Base-by-base conservation (phyloP, 805 yeast genomes). In the Saccharomycopsis capsularis region DNA sequence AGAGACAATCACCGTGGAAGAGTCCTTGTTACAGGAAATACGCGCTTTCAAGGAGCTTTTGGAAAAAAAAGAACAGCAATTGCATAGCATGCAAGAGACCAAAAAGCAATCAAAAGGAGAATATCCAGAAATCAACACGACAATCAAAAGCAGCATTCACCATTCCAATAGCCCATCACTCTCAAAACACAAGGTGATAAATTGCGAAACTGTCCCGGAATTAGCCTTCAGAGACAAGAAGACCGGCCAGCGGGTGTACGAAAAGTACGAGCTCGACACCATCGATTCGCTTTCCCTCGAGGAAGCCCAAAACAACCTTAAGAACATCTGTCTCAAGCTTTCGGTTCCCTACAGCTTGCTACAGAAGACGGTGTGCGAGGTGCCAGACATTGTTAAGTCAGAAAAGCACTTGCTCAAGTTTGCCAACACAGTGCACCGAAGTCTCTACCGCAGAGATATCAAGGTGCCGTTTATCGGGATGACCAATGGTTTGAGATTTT, bases 371-470 rank as follows among this genome's bases (percentile, higher is more conserved):
- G 40, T 48, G n/a, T 42, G 41, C 4, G 23, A 30, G 23, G 32
- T 48, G 4, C 53, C 53, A 4, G 42, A 52, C 40, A n/a, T 52
- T 19, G 25, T 37, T n/a, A 50, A 45, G 41, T 53, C 56, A 11
- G 51, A 53, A 34, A 32, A 35, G 29, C 45, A 50, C 38, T 40
- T 53, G 18, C 22, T 51, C 21, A 37, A 41, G 9, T 53, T 53
- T 42, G 54, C 52, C 15, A 47, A 47, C 24, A 32, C 24, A 4
- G 25, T 52, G 5, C 55, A 52, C n/a, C 6, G n/a, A 24, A 45
- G 19, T 3, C 27, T 52, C 13, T 52, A 48, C 34, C 19, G 27
- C 2, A 42, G 38, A 2, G 23, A 38, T 9, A 38, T 50, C 16
- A 30, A 24, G 13, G 21, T 34, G 7, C 53, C 53, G 15, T 25